phyloP scores from a whole-genome alignment of 495 filamentous ascomycete genomes.

The Podospora pseudopauciseta region DNA sequence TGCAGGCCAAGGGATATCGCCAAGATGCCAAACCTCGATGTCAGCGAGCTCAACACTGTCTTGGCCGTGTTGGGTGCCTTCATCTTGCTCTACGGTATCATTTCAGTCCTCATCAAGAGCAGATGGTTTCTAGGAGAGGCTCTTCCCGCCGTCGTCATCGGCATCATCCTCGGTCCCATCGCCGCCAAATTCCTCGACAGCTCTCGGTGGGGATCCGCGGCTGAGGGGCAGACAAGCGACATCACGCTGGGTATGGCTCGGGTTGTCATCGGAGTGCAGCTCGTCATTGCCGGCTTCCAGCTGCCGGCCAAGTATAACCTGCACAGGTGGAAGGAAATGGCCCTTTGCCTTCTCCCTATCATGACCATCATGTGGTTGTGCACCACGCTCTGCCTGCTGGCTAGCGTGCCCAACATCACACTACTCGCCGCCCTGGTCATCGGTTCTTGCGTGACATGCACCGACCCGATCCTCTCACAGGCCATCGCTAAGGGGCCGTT shows the following conservation, averaged over 20 bases:
- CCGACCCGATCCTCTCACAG: conserved; percentile 59
- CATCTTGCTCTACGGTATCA: conserved; percentile 44
- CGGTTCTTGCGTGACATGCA: conserved; percentile 59
- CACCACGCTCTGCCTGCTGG: conserved; percentile 70
- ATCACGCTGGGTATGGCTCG: conserved; percentile 50
- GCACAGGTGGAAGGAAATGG: conserved; percentile 68
- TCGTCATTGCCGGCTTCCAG: conserved; percentile 80
- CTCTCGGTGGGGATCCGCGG: conserved; percentile 40
- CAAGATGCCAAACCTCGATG: conserved; percentile 48
- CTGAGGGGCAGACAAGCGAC: conserved; percentile 36
- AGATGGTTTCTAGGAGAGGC: conserved; percentile 58
- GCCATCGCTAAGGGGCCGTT: conserved; percentile 61
- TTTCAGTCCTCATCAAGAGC: conserved; percentile 52
- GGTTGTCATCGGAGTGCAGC: conserved; percentile 54
- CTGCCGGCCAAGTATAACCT: conserved; percentile 77
- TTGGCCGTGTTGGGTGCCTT: conserved; percentile 43
- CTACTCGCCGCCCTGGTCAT: conserved; percentile 55
- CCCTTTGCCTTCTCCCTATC: conserved; percentile 73
- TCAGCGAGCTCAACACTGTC: conserved; percentile 51
- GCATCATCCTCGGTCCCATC: conserved; percentile 47
- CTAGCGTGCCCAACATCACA: conserved; percentile 54
- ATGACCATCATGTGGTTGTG: conserved; percentile 87
- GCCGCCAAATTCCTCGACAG: conserved; percentile 48
- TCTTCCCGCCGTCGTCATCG: conserved; percentile 49
- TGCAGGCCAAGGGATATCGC: neutral